Evolutionary conservation across 768 basidiomycete genomes (phyloP).

Genomic region (Serendipita sp.): DNA sequence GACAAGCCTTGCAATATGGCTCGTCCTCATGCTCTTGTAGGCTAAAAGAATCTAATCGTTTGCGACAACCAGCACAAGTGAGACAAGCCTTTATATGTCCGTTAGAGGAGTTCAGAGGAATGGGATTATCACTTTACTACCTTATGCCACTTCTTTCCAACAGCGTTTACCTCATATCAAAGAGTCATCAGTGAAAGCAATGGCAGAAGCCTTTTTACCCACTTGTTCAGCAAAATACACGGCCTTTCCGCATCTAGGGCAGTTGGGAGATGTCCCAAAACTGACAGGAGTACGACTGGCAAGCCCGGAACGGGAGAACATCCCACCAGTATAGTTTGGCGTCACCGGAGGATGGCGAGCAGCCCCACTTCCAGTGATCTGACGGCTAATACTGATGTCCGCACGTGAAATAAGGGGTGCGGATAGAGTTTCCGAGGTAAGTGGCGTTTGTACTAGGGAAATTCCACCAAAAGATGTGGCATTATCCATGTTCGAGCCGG

Average conservation of each 20-base stretch:
- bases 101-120: background rate
- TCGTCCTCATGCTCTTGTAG: constrained; percentile 6
- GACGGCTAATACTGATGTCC: background rate
- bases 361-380: background rate
- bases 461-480: too few species aligned
- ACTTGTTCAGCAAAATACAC: constrained; percentile 83
- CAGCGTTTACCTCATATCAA: constrained; percentile 2
- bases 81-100: constrained; percentile 1
- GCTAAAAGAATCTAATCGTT: constrained; percentile 1
- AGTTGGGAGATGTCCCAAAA: constrained; percentile 27
- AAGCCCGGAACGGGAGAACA: background rate
- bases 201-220: background rate
- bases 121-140: background rate
- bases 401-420: background rate
- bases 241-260: constrained; percentile 52
- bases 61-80: background rate
- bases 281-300: background rate
- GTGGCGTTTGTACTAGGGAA: too few species aligned
- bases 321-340: constrained; percentile 21
- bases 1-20: constrained; percentile 4
- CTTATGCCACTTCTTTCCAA: constrained; percentile 10
- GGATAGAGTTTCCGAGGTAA: background rate
- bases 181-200: background rate
- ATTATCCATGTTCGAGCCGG: background rate
- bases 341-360: background rate